phyloP scores from a whole-genome alignment of 2,329 filamentous ascomycete genomes.

The Coniochaeta hoffmannii region DNA sequence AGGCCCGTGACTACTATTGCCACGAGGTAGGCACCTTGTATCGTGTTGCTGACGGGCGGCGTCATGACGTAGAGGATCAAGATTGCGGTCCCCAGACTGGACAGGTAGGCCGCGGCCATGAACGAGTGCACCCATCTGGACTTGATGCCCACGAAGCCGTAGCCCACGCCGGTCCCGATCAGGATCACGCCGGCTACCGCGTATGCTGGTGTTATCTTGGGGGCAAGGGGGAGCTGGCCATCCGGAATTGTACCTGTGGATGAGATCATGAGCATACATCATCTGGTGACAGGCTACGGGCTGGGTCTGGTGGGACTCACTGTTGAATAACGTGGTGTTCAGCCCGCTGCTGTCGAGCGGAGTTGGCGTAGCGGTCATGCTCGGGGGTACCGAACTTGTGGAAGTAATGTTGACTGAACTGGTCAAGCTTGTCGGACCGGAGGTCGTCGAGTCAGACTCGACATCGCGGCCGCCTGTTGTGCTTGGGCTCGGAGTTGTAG shows the following conservation, averaged over 20 bases:
- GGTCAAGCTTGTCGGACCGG: neutral
- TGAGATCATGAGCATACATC: neutral
- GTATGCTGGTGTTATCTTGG: constrained; percentile 71
- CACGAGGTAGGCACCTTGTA: constrained; percentile 83
- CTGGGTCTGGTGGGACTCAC: constrained; percentile 12
- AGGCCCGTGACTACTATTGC: constrained; percentile 66
- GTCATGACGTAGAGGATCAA: constrained; percentile 86
- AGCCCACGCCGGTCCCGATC: constrained; percentile 61
- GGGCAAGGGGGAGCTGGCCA: constrained; percentile 61
- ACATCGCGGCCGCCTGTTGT: neutral
- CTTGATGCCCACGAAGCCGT: constrained; percentile 75
- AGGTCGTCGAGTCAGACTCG: constrained; percentile 6
- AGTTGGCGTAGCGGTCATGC: neutral
- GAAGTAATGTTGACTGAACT: neutral
- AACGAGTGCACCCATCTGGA: constrained; percentile 73
- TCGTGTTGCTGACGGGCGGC: constrained; percentile 62
- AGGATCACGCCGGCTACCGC: constrained; percentile 73
- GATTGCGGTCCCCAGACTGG: constrained; percentile 67
- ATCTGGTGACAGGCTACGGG: neutral
- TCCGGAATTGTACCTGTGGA: constrained; percentile 34
- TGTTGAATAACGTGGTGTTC: constrained; percentile 16
- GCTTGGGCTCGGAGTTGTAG: constrained; percentile 7
- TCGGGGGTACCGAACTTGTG: neutral
- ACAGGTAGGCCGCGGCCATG: constrained; percentile 69
- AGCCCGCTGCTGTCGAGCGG: constrained; percentile 6